Evolutionary conservation across 73 alveolate genomes (phyloP), one percentile per base, ranked within the genome.

Genomic region (Paramecium pentaurelia): DNA sequence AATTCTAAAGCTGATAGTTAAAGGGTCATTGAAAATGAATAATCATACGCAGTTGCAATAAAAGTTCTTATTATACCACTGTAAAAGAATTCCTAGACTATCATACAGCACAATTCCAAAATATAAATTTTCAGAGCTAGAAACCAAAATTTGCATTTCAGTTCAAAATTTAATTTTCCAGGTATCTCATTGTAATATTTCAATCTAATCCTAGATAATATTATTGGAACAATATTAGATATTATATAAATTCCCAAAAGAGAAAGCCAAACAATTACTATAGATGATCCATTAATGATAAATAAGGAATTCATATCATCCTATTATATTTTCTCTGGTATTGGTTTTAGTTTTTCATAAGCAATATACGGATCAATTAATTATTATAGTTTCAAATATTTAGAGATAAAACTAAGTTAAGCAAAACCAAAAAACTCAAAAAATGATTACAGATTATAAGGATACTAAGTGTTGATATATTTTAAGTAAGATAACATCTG

Each of bases 31-130:
- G 60, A 30, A 22, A 75, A 75, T 12, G 60, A 34, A 75, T 37
- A 75, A 40, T 75, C 88, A 40, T 75, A 75, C 12, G 88, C 60
- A 6, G 88, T 75, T 4, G 88, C 42, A 1, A 75, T 14, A 20
- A 32, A 40, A 20, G 88, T 75, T 75, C 88, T 75, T 8, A 75
- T n/a, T 4, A 75, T 32, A 3, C 88, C 88, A 38, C 88, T 75
- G 37, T 16, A 75, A 14, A 75, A 34, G 34, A 75, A 75, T 54
- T 54, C 70, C 20, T 34, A 54, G 16, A 54, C 70, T 0, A 54
- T 5, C 4, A 54, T 54, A 16, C 5, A 54, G 20, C 70, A 54
- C 20, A 68, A 68, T 68, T 68, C 10, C 3, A 12, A 4, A 4
- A 32, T n/a, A 28, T 27, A 32, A 1, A 32, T 68, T 68, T 68